Conservation (phyloP, 179 eudicot genomes). For the Corrigiola litoralis region DNA sequence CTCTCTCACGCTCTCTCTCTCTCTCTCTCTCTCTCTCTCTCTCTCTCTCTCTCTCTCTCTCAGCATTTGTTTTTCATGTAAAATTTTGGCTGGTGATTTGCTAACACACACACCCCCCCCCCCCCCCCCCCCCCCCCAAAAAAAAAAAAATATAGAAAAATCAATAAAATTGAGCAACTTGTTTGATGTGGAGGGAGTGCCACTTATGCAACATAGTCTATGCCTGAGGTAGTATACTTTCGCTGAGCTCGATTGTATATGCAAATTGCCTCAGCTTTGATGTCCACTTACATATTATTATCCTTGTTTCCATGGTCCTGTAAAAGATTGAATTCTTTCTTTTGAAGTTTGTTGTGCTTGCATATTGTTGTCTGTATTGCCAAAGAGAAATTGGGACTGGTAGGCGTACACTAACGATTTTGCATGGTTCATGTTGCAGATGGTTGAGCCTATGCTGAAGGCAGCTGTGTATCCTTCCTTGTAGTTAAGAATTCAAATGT, state of each 20-base stretch:
- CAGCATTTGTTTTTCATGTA: not conserved
- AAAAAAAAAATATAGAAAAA: too few relatives aligned
- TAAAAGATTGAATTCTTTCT: not conserved
- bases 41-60: not conserved
- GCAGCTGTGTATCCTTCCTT: constrained; percentile 80
- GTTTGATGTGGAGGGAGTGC: too few relatives aligned
- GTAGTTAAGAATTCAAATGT: not conserved
- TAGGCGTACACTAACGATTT: constrained; percentile 10
- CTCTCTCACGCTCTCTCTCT: too few relatives aligned
- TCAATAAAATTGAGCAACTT: too few relatives aligned
- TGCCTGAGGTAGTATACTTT: too few relatives aligned
- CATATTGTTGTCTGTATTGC: not conserved
- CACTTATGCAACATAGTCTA: too few relatives aligned
- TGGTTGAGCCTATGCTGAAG: constrained; percentile 88
- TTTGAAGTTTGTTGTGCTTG: not conserved
- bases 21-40: not conserved
- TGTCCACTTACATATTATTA: too few relatives aligned
- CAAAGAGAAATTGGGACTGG: not conserved
- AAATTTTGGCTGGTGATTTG: too few relatives aligned
- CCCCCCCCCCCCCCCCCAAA: not conserved
- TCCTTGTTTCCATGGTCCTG: not conserved
- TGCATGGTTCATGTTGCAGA: constrained; percentile 44
- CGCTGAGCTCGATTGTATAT: too few relatives aligned
- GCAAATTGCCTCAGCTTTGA: too few relatives aligned
- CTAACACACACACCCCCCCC: too few relatives aligned